Evolutionary conservation across 2,329 filamentous ascomycete species (phyloP), one percentile per base, ranked within the genome.

Genomic region (Lasiodiplodia gonubiensis): DNA sequence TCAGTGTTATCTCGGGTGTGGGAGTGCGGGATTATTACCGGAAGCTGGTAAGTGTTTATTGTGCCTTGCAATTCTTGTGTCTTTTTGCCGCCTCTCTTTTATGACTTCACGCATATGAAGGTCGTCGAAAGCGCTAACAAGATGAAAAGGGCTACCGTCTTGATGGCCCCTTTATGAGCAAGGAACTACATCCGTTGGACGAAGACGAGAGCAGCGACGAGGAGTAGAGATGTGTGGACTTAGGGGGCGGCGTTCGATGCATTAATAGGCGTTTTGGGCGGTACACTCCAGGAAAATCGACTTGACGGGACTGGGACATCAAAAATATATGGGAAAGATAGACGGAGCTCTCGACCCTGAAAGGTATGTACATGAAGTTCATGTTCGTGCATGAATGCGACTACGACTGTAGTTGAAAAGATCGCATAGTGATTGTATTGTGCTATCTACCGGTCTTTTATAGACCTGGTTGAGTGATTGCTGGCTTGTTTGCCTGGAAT

Each of bases 1-100:
- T 99, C 67, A 95, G 92, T 75, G 93, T 99, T 71, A 99, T 99
- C 69, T 97, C 93, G n/a, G 95, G 95, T 35, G 94, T 99, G 8
- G 95, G 95, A 14, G 96, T 98, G 21, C 86, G 95, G 75, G 96
- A 92, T 75, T 99, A 99, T 78, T 99, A 99, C 77, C 90, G 88
- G 70, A 94, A 94, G 78, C 85, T 99, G 37, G 30, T 30, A 10
- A 30, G 30, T 30, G 30, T 30, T 8, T 30, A 1, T 30, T 30
- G 8, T 30, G 3, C 30, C 3, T 30, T 30, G 27, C 4, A 30
- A 4, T 7, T 7, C 4, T 5, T 30, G 3, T 7, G 27, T 30
- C 27, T 7, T 4, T 30, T 30, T 30, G 27, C 27, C 27, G 27
- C 27, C 27, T 7, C 3, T 30, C 4, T 30, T 30, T 7, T 30